These are phyloP conservation scores for Gaultheria prostrata DNA, from an alignment of 148 eudicot species.

Conservation along the genomic window DNA sequence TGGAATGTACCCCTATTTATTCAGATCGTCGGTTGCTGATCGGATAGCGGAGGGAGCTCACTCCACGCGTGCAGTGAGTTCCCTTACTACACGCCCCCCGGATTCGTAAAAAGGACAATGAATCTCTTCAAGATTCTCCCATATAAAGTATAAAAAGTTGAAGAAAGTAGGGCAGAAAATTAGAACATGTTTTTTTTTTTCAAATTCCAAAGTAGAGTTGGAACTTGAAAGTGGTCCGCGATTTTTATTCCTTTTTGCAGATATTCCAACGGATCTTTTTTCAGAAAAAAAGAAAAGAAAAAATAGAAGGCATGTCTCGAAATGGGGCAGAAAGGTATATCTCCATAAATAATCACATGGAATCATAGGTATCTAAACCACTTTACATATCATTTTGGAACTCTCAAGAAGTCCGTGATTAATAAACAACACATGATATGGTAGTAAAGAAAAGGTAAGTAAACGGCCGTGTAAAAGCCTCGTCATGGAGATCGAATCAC, in stretches of 20 bases:
- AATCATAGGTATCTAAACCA: neutral
- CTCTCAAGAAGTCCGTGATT: conserved; percentile 31
- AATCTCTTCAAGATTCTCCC: too few relatives aligned
- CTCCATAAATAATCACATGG: neutral
- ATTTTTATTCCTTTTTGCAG: neutral
- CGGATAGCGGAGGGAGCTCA: too few relatives aligned
- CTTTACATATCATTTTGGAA: conserved; percentile 5
- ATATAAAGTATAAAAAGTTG: too few relatives aligned
- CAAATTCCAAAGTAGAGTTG: neutral
- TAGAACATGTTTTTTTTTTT: too few relatives aligned
- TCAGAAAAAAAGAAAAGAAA: neutral
- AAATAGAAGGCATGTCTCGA: neutral
- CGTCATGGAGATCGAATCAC: neutral
- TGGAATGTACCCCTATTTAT: too few relatives aligned
- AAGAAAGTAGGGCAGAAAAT: too few relatives aligned
- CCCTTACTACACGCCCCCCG: too few relatives aligned
- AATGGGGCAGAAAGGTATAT: neutral
- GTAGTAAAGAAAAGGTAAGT: conserved; percentile 4
- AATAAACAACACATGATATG: neutral
- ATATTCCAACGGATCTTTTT: neutral
- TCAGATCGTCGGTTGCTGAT: too few relatives aligned
- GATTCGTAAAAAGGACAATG: too few relatives aligned
- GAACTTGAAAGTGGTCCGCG: neutral
- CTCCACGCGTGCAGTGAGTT: too few relatives aligned
- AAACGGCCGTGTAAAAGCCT: neutral